Conservation (phyloP, 1,284 basidiomycete genomes). For the Cutaneotrichosporon daszewskae region DNA sequence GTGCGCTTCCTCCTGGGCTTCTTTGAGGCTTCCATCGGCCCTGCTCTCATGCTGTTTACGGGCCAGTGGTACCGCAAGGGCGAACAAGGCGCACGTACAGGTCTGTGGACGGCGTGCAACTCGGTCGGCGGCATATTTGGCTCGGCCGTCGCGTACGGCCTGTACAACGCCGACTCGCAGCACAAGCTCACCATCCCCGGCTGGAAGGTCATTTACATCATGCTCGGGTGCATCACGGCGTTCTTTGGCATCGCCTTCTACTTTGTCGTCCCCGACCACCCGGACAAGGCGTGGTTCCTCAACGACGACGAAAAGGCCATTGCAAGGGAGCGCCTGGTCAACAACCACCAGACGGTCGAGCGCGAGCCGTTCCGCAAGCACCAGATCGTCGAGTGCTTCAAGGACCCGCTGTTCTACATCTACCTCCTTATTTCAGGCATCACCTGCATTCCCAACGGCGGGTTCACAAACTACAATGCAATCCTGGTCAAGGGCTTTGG, state of each 20-base stretch:
- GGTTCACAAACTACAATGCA: conserved; percentile 14
- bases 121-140: conserved; percentile 19
- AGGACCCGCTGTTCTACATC: conserved; percentile 13
- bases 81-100: conserved; percentile 11
- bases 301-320: conserved; percentile 22
- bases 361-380: conserved; percentile 19
- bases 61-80: conserved; percentile 17
- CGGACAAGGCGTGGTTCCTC: conserved; percentile 25
- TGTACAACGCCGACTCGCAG: conserved; percentile 8
- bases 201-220: conserved; percentile 22
- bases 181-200: conserved; percentile 12
- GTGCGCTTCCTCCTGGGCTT: conserved; percentile 10
- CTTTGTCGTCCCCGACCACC: conserved; percentile 28
- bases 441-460: conserved; percentile 20
- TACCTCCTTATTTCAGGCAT: conserved; percentile 5
- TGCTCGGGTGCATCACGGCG: conserved; percentile 17
- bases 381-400: conserved; percentile 25
- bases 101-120: conserved; percentile 19
- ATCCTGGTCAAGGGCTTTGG: conserved; percentile 22
- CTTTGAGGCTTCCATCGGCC: conserved; percentile 11
- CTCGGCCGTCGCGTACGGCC: conserved; percentile 16
- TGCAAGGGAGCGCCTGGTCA: conserved; percentile 24
- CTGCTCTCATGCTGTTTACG: conserved; percentile 18
- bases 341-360: conserved; percentile 31
- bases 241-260: conserved; percentile 18